phyloP scores from a whole-genome alignment of 495 filamentous ascomycete species.

The Aspergillus ellipticus region DNA sequence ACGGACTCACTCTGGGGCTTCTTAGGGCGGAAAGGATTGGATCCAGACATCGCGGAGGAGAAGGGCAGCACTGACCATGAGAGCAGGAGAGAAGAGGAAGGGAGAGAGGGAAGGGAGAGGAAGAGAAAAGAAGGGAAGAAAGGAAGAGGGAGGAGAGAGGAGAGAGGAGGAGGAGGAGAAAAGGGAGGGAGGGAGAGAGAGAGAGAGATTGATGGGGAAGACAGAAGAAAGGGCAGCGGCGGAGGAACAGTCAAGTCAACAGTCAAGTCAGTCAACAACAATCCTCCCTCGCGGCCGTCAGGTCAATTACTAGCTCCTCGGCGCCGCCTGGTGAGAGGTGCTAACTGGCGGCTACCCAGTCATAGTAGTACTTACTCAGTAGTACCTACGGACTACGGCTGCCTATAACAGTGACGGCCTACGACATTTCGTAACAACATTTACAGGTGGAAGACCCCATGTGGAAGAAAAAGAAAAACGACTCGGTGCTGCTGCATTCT shows the following conservation, averaged over 20 bases:
- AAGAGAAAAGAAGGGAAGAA: slow-evolving; percentile 12
- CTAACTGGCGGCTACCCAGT: too few relatives aligned
- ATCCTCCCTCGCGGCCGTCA: too few relatives aligned
- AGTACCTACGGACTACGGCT: too few relatives aligned
- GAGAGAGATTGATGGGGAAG: neutral
- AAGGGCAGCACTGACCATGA: slow-evolving; percentile 27
- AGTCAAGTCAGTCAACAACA: neutral
- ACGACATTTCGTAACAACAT: too few relatives aligned
- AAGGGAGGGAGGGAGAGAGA: slow-evolving; percentile 10
- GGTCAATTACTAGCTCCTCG: too few relatives aligned
- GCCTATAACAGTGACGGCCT: too few relatives aligned
- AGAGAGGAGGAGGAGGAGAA: slow-evolving; percentile 18
- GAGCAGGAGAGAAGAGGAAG: slow-evolving; percentile 14
- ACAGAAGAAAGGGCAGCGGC: neutral
- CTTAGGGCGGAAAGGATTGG: slow-evolving; percentile 55
- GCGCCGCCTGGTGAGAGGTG: too few relatives aligned
- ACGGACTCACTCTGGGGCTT: slow-evolving; percentile 33
- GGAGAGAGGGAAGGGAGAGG: slow-evolving; percentile 9
- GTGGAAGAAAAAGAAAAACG: too few relatives aligned
- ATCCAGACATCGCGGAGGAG: slow-evolving; percentile 50
- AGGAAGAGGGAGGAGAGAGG: slow-evolving; percentile 3
- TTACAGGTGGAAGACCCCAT: too few relatives aligned
- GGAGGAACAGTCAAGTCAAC: neutral
- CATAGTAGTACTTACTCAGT: too few relatives aligned
- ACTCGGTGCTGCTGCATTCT: neutral